Evolutionary conservation across 2,329 filamentous ascomycete genomes (phyloP).

Genomic region (Aspergillus latus): DNA sequence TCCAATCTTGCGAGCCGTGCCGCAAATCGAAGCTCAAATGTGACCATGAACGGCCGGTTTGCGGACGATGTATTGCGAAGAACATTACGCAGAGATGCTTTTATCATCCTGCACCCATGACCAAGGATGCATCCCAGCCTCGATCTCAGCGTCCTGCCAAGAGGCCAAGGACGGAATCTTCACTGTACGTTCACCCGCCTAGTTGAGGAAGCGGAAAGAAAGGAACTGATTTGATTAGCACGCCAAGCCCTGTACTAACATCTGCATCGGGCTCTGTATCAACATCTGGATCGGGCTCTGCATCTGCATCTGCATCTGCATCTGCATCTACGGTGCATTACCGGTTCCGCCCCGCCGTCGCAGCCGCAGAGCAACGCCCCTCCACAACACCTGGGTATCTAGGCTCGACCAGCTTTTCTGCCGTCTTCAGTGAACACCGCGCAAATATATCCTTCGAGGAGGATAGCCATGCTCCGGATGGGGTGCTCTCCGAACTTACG

Average conservation of each 20-base stretch:
- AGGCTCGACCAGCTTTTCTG: constrained; percentile 38
- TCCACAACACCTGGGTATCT: constrained; percentile 35
- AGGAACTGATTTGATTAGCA: constrained; percentile 17
- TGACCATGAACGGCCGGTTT: constrained; percentile 37
- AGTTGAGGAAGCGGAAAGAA: too few relatives aligned
- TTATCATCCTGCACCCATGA: constrained; percentile 43
- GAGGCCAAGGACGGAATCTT: constrained; percentile 20
- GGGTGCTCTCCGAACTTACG: constrained; percentile 17
- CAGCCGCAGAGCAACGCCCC: constrained; percentile 16
- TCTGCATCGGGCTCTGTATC: constrained; percentile 13
- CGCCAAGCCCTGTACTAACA: constrained; percentile 19
- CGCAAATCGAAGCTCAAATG: constrained; percentile 40
- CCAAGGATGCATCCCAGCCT: constrained; percentile 24
- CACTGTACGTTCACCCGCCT: constrained; percentile 20
- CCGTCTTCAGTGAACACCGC: constrained; percentile 35
- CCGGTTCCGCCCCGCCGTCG: not conserved
- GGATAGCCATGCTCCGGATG: constrained; percentile 23
- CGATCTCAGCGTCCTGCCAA: constrained; percentile 13
- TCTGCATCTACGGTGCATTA: too few relatives aligned
- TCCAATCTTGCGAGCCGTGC: constrained; percentile 41
- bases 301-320: not conserved
- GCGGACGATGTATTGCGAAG: constrained; percentile 33
- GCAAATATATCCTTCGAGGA: constrained; percentile 34
- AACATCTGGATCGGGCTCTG: constrained; percentile 5
- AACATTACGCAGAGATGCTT: constrained; percentile 34